Percentiles rank a stretch among this genome's conserved stretches.
phyloP scores from a whole-genome alignment of 768 basidiomycete species.

The Lactarius deliciosus region DNA sequence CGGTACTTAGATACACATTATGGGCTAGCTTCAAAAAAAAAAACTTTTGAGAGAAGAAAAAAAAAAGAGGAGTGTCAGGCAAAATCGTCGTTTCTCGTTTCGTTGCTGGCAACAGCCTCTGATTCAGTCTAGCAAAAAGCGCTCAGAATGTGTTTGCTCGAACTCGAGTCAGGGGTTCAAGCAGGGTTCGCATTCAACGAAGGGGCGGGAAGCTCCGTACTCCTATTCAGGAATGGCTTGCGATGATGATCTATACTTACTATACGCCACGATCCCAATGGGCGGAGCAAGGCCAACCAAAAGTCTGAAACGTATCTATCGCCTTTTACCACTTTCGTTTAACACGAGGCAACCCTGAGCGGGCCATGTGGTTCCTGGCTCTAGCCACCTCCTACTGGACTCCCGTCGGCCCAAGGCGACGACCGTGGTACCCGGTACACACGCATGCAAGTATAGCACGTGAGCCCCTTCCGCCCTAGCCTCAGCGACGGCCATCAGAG shows the following conservation, averaged over 20 bases:
- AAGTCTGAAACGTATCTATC: conserved; percentile 18
- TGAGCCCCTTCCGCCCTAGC: not conserved
- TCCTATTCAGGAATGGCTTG: conserved; percentile 21
- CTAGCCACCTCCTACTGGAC: not conserved
- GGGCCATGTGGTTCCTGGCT: conserved; percentile 1
- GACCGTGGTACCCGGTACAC: not conserved
- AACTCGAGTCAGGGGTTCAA: not conserved
- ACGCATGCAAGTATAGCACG: conserved; percentile 1
- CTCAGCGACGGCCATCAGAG: not conserved
- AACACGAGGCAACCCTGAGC: conserved; percentile 7
- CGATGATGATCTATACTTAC: not conserved
- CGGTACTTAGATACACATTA: not conserved
- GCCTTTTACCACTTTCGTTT: conserved; percentile 24
- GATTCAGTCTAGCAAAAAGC: not conserved
- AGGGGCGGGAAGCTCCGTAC: not conserved
- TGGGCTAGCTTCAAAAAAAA: too few relatives aligned
- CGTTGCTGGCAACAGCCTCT: not conserved
- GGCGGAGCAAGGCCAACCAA: conserved; percentile 5
- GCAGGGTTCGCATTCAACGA: not conserved
- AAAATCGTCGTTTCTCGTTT: not conserved
- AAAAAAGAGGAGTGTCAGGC: too few relatives aligned
- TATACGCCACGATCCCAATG: conserved; percentile 11
- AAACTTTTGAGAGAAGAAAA: too few relatives aligned
- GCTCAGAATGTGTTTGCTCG: not conserved
- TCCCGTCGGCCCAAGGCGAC: not conserved